phyloP scores from a whole-genome alignment of 768 basidiomycete species.

The Lentinula edodes region DNA sequence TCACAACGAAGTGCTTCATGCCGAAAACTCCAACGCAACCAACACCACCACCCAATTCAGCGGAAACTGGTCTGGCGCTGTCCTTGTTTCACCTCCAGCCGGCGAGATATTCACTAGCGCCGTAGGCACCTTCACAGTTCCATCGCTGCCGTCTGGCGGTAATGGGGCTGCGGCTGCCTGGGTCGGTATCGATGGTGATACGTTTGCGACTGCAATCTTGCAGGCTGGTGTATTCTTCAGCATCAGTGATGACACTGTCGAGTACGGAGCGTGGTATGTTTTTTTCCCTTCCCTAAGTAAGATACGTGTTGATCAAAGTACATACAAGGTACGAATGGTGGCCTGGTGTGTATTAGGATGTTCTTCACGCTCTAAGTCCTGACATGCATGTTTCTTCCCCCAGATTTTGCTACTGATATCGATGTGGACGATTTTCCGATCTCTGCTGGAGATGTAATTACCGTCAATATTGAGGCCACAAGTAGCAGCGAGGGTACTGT shows the following conservation, averaged over 20 bases:
- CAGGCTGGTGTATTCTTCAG: conserved; percentile 5
- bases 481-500: conserved; percentile 1
- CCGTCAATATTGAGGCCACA: conserved; percentile 1
- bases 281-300: neutral
- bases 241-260: neutral
- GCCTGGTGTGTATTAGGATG: neutral
- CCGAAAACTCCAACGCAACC: neutral
- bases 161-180: conserved; percentile 4
- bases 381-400: too few species aligned
- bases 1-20: neutral
- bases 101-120: conserved; percentile 1
- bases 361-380: too few species aligned
- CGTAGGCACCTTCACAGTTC: conserved; percentile 6
- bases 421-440: neutral
- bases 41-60: neutral
- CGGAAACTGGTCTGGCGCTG: conserved; percentile 6
- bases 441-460: conserved; percentile 6
- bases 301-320: neutral
- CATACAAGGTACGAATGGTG: neutral
- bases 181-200: conserved; percentile 10
- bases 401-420: neutral
- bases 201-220: neutral
- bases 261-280: conserved; percentile 2
- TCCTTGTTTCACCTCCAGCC: neutral
- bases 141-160: neutral